These are phyloP conservation scores for Pythium insidiosum DNA, from an alignment of 352 stramenopile species.

Conservation along the genomic window DNA sequence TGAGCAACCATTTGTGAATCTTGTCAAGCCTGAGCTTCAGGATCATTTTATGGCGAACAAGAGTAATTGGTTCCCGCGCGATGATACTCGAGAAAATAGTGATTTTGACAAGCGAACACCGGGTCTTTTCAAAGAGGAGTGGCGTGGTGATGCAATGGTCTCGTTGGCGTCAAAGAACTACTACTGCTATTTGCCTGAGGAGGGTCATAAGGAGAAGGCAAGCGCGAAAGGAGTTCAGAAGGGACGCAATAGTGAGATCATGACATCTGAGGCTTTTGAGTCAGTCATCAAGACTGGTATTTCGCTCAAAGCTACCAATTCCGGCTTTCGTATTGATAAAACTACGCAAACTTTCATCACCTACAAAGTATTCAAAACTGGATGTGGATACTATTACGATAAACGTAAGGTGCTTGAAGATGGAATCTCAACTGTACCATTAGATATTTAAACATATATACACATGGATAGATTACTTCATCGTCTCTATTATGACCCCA, in stretches of 20 bases:
- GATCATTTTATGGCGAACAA: constrained; percentile 12
- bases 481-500: constrained; percentile 17
- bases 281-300: constrained; percentile 14
- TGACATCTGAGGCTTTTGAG: constrained; percentile 15
- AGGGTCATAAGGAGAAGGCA: neutral
- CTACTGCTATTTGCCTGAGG: constrained; percentile 18
- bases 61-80: constrained; percentile 13
- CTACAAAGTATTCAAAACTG: constrained; percentile 15
- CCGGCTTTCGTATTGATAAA: constrained; percentile 17
- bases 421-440: constrained; percentile 15
- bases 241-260: constrained; percentile 4
- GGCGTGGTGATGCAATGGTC: constrained; percentile 16
- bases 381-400: constrained; percentile 20
- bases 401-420: constrained; percentile 16
- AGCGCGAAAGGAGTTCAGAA: constrained; percentile 19
- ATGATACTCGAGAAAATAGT: constrained; percentile 5
- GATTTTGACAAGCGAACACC: constrained; percentile 5
- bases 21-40: constrained; percentile 12
- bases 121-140: constrained; percentile 20
- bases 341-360: constrained; percentile 21
- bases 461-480: no score
- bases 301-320: constrained; percentile 18
- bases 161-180: constrained; percentile 15
- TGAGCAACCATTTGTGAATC: constrained; percentile 12
- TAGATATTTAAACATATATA: constrained; percentile 7